Evolutionary conservation across 2,329 filamentous ascomycete species (phyloP).

Genomic region (Aspergillus sclerotialis): DNA sequence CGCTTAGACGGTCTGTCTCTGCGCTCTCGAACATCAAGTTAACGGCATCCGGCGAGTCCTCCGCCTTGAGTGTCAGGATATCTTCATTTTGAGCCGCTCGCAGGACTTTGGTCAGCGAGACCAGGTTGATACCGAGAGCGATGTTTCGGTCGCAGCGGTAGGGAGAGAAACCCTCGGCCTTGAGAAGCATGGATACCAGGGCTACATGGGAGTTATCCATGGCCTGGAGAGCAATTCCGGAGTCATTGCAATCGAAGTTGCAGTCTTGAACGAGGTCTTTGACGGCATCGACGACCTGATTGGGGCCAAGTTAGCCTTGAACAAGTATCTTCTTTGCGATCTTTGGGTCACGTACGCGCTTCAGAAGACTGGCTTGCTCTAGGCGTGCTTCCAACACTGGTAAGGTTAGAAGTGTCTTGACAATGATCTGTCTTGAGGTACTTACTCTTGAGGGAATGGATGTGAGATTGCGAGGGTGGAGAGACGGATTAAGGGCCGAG

Average conservation of each 20-base stretch:
- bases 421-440: slow-evolving; percentile 4
- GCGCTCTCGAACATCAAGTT: slow-evolving; percentile 93
- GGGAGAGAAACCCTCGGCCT: slow-evolving; percentile 86
- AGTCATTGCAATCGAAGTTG: slow-evolving; percentile 99
- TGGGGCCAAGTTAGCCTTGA: background rate
- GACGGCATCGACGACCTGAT: slow-evolving; percentile 92
- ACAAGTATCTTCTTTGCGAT: background rate
- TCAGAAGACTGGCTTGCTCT: slow-evolving; percentile 86
- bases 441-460: slow-evolving; percentile 24
- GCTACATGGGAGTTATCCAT: slow-evolving; percentile 99
- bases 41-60: slow-evolving; percentile 90
- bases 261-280: slow-evolving; percentile 99
- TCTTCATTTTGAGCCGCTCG: slow-evolving; percentile 92
- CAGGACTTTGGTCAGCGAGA: slow-evolving; percentile 93
- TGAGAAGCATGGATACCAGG: slow-evolving; percentile 97
- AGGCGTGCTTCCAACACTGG: slow-evolving; percentile 93
- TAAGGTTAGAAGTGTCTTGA: slow-evolving; percentile 8
- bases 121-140: slow-evolving; percentile 92
- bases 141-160: slow-evolving; percentile 99
- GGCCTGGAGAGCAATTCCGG: slow-evolving; percentile 92
- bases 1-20: slow-evolving; percentile 83
- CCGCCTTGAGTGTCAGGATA: slow-evolving; percentile 91
- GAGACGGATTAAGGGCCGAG: slow-evolving; percentile 6
- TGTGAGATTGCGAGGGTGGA: slow-evolving; percentile 9
- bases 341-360: slow-evolving; percentile 61